Evolutionary conservation across 352 stramenopile genomes (phyloP), one percentile per base, ranked within the genome.

Genomic region (Phytopythium helicoides): DNA sequence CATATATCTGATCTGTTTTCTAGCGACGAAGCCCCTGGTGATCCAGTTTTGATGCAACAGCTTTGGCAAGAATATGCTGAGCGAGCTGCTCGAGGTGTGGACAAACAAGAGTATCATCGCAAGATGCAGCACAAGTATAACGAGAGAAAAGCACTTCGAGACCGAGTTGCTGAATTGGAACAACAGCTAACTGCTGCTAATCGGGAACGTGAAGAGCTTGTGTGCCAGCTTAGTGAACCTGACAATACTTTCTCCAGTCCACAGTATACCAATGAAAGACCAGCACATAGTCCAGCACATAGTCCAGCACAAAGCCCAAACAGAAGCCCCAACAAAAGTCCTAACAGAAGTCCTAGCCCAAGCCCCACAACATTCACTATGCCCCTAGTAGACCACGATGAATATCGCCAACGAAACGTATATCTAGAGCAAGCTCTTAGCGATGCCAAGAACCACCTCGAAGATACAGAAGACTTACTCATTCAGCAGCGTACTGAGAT

Each of bases 101-200:
- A 88, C 56, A 60, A 58, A 6, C 56, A 82, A 8, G 48, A 65
- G 6, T 89, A 92, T 39, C 81, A 92, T 11, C 74, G 76, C 25
- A 82, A 83, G 52, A 87, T 90, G 78, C 74, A 92, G 25, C 72
- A 58, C 22, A 77, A 80, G 8, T 89, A 92, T 59, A 80, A 66
- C 37, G 79, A 90, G 28, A 66, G 73, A 26, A 75, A 81, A 33
- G 52, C 50, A 0, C 48, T 92, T 9, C 80, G 80, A 1, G 76
- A 88, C 22, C 68, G 71, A 0, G 68, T 89, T 19, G 55, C 34
- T 1, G 52, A 67, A 15, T 50, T 92, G 0, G 73, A 90, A 52
- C 64, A 58, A 31, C 71, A 80, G 11, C 50, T 90, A 4, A 51
- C 68, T 0, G 42, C 62, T 0, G 60, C 57, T 15, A 58, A 66